Evolutionary conservation across 768 basidiomycete species (phyloP).

Genomic region (Lyophyllum atratum): DNA sequence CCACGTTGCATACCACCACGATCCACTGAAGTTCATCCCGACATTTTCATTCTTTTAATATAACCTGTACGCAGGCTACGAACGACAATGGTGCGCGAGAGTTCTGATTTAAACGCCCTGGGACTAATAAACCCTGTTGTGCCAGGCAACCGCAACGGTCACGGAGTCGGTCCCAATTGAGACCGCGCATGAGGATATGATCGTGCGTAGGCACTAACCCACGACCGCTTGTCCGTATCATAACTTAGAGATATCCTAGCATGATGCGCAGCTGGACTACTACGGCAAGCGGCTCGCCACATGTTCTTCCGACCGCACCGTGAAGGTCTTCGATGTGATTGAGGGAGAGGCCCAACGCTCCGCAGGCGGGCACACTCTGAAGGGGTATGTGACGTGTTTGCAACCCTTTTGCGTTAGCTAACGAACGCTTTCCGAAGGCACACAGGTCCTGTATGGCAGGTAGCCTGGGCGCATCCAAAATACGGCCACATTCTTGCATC

Average conservation of each 20-base stretch:
- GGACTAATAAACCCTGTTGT: background rate
- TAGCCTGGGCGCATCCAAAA: conserved; percentile 98
- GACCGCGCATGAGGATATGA: conserved; percentile 98
- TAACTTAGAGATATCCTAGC: conserved; percentile 47
- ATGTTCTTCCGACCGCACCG: conserved; percentile 93
- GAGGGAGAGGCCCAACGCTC: conserved; percentile 79
- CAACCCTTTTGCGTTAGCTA: background rate
- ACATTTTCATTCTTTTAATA: conserved; percentile 1
- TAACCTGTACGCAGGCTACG: background rate
- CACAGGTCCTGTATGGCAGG: conserved; percentile 97
- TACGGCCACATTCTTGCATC: conserved; percentile 96
- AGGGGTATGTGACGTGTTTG: conserved; percentile 55
- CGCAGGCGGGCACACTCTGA: conserved; percentile 67
- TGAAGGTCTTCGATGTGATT: conserved; percentile 93
- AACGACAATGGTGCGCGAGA: conserved; percentile 11
- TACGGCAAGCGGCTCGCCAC: conserved; percentile 97
- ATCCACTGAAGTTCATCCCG: background rate
- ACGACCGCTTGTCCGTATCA: background rate
- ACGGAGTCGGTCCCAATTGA: conserved; percentile 85
- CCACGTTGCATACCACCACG: conserved; percentile 2
- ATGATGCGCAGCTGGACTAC: conserved; percentile 98
- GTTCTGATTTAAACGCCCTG: background rate
- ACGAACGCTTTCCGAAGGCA: conserved; percentile 59
- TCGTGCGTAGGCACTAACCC: conserved; percentile 55
- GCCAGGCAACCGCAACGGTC: conserved; percentile 50